Percentiles rank a stretch among this genome's conserved stretches.
phyloP scores from a whole-genome alignment of 148 eudicot genomes.

The Chenopodium quinoa region DNA sequence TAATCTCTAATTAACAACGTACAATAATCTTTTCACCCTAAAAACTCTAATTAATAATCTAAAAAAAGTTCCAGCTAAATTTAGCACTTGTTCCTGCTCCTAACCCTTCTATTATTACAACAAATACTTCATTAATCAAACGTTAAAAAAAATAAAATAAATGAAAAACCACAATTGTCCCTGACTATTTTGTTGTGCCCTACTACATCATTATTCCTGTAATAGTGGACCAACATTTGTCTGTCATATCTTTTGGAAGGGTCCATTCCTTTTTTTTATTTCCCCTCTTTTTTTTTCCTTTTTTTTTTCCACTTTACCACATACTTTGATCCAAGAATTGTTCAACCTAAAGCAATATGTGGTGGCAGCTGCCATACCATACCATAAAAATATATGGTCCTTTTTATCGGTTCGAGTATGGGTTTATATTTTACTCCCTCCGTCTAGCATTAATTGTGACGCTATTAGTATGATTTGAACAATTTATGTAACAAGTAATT shows the following conservation, averaged over 20 bases:
- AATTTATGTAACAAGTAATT: not conserved
- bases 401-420: not conserved
- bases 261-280: not conserved
- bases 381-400: not conserved
- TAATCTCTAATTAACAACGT: conserved; percentile 9
- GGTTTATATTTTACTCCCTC: not conserved
- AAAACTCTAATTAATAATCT: conserved; percentile 21
- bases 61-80: conserved; percentile 39
- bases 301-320: conserved; percentile 13
- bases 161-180: not conserved
- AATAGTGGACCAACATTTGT: conserved; percentile 30
- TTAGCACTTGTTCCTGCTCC: conserved; percentile 68
- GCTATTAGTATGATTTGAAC: too few relatives aligned
- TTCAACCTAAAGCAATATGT: conserved; percentile 16
- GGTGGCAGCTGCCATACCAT: not conserved
- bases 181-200: conserved; percentile 25
- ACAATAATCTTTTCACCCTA: conserved; percentile 27
- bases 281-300: not conserved
- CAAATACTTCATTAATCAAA: conserved; percentile 8
- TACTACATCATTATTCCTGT: conserved; percentile 29
- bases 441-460: too few relatives aligned
- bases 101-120: conserved; percentile 31
- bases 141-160: not conserved
- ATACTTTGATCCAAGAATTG: conserved; percentile 21
- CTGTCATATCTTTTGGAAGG: not conserved